phyloP scores from a whole-genome alignment of 495 filamentous ascomycete genomes.

The Ramalina intermedia region DNA sequence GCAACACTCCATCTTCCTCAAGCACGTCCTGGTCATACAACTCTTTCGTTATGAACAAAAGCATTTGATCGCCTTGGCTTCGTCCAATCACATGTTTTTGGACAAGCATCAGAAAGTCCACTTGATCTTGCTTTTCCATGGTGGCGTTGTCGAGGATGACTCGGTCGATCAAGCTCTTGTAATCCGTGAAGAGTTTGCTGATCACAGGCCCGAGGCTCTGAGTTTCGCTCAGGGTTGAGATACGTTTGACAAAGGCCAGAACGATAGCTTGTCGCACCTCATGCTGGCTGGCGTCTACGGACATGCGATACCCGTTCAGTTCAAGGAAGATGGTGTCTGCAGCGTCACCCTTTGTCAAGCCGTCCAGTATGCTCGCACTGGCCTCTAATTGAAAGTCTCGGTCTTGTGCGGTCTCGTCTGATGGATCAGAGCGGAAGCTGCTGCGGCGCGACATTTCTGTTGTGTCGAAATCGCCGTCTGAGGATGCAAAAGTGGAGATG shows the following conservation, averaged over 20 bases:
- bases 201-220: slow-evolving; percentile 51
- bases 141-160: slow-evolving; percentile 43
- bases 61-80: slow-evolving; percentile 45
- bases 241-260: slow-evolving; percentile 68
- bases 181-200: slow-evolving; percentile 38
- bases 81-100: slow-evolving; percentile 62
- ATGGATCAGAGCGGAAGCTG: slow-evolving; percentile 40
- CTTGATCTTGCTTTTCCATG: slow-evolving; percentile 54
- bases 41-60: slow-evolving; percentile 63
- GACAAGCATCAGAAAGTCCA: slow-evolving; percentile 66
- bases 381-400: slow-evolving; percentile 78
- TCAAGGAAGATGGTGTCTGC: slow-evolving; percentile 83
- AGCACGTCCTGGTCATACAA: slow-evolving; percentile 73
- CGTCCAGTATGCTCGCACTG: slow-evolving; percentile 66
- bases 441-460: slow-evolving; percentile 29
- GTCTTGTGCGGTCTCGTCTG: slow-evolving; percentile 44
- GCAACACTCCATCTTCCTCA: slow-evolving; percentile 75
- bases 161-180: slow-evolving; percentile 42
- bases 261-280: slow-evolving; percentile 78
- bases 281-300: slow-evolving; percentile 73
- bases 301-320: slow-evolving; percentile 76
- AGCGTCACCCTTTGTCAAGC: slow-evolving; percentile 55
- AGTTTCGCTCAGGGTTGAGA: slow-evolving; percentile 44
- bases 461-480: slow-evolving; percentile 23
- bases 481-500: slow-evolving; percentile 55